Evolutionary conservation across 1,284 basidiomycete species (phyloP), one percentile per base, ranked within the genome.

Genomic region (Phenoliferia sp.): DNA sequence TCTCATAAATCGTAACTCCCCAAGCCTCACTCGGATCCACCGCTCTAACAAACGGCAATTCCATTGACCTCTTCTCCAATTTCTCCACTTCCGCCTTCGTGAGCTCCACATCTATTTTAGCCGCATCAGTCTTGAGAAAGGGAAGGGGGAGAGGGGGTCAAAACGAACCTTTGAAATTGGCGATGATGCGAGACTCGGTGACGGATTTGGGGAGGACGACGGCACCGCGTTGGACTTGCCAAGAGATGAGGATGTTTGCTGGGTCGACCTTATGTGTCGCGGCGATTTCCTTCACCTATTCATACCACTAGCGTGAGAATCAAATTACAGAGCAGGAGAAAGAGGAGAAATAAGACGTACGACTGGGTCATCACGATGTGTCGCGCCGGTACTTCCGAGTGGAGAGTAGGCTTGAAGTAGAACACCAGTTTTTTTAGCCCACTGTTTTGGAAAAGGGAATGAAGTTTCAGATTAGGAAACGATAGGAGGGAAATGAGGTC

Each of bases 21-120:
- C 88, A 89, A 0, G 70, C 73, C 72, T 84, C 81, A 75, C 85
- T 85, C 1, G 88, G 88, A 74, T 89, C 85, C 32, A 85, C 78
- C 9, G 84, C 82, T n/a, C 87, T 82, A 71, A 84, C 75, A 0
- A 81, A 81, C 2, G 80, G 75, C 69, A 89, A 86, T 10, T 84
- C 80, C 29, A 76, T 76, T 17, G 88, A 87, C 1, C 85, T 86
- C 56, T 77, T 79, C 73, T 90, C 87, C 31, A 90, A 79, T 66
- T 81, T 82, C 6, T 85, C 81, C 73, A 89, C 86, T 3, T 85
- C 79, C 3, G 82, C 82, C 17, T 81, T 70, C 6, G 87, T 84
- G 17, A 90, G 80, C 59, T 81, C 80, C 61, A 80, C 80, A 28
- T 87, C 86, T 86, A 52, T 44, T 31, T 22, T 62, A 55, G 39